Evolutionary conservation across 352 stramenopile species (phyloP), one percentile per base, ranked within the genome.

Genomic region (Pilasporangium apinafurcum): DNA sequence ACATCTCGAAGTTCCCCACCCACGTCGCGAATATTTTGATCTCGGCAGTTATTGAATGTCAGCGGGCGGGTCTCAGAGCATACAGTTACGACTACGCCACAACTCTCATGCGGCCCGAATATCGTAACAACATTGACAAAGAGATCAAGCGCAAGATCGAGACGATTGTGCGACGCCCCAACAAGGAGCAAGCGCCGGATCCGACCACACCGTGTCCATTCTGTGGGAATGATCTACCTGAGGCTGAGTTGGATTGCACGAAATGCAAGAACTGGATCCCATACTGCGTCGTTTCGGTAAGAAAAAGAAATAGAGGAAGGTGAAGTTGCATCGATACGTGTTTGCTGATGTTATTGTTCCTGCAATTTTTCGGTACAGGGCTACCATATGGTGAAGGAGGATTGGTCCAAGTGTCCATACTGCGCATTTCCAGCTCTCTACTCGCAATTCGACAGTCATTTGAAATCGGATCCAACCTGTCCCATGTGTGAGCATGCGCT

Each of bases 71-170:
- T 1, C 65, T 98, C 29, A 88, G 93, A 36, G 72, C 83, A 14
- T 84, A 72, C 48, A 92, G 86, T 52, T 97, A 96, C 59, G 87
- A 97, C 48, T 97, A 94, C 59, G 92, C 92, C 6, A 89, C 73
- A 14, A 89, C 74, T 28, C 73, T 97, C 36, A 95, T 98, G 86
- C 68, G 74, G 13, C 83, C 85, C 10, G 88, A 96, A 56, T 82
- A 96, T 56, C 82, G 87, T 40, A 84, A 71, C 42, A 71, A 66
- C 12, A 93, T 93, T 47, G 83, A 94, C 65, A 92, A 90, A 42
- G 77, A 95, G 39, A 94, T 95, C 53, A 86, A 86, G 53, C 84
- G 80, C 46, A 97, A 97, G 62, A 98, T 98, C 51, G 90, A 98
- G 64, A 81, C 84, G 13, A 97, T 98, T 37, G 87, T 98, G 10